phyloP scores from a whole-genome alignment of 1,284 basidiomycete species.

The Calocybe gambosa region DNA sequence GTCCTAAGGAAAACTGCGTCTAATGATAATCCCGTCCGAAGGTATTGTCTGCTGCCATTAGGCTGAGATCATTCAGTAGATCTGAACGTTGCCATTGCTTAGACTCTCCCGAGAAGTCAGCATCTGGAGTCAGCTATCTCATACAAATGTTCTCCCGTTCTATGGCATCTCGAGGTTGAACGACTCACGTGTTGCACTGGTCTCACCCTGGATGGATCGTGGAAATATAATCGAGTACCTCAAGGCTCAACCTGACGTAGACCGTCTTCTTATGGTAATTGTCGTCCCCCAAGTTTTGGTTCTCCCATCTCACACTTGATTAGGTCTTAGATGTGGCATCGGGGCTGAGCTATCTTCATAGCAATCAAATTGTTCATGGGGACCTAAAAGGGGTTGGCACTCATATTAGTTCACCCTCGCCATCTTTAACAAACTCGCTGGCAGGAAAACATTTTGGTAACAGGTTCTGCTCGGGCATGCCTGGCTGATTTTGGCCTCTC shows the following conservation, averaged over 20 bases:
- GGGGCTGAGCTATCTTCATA: constrained; percentile 13
- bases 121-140: constrained; percentile 25
- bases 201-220: constrained; percentile 31
- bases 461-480: constrained; percentile 18
- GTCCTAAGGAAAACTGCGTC: neutral
- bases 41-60: neutral
- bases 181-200: constrained; percentile 22
- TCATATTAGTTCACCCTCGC: neutral
- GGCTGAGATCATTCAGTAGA: neutral
- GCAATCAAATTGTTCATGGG: constrained; percentile 13
- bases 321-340: constrained; percentile 12
- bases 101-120: constrained; percentile 2
- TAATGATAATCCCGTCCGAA: neutral
- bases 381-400: constrained; percentile 14
- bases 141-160: constrained; percentile 27
- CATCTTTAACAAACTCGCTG: neutral
- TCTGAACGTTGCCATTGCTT: neutral
- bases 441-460: constrained; percentile 22
- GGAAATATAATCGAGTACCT: constrained; percentile 28
- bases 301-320: constrained; percentile 22
- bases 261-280: constrained; percentile 21
- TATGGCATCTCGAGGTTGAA: constrained; percentile 19
- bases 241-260: constrained; percentile 10
- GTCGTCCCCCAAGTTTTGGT: constrained; percentile 11
- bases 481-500: constrained; percentile 27